phyloP scores from a whole-genome alignment of 495 filamentous ascomycete species.

The Podospora australis region DNA sequence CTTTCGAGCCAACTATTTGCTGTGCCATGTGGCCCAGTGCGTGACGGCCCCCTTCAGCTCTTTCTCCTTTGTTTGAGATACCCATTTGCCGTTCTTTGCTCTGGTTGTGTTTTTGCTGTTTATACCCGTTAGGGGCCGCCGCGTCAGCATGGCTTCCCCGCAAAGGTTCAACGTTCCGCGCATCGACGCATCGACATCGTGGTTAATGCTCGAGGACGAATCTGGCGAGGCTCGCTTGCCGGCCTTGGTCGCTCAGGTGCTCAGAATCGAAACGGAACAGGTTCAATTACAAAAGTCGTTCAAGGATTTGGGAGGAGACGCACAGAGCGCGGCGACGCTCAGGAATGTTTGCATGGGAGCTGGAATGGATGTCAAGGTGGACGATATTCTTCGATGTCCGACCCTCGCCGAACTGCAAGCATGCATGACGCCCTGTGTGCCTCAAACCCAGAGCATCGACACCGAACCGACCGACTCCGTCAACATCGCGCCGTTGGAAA shows the following conservation, averaged over 20 bases:
- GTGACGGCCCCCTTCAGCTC: conserved; percentile 10
- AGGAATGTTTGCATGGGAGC: conserved; percentile 28
- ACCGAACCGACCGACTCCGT: conserved; percentile 14
- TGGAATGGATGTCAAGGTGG: conserved; percentile 31
- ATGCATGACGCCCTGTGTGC: conserved; percentile 22
- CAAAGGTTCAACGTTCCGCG: conserved; percentile 9
- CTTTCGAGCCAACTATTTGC: conserved; percentile 15
- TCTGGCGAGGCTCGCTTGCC: conserved; percentile 27
- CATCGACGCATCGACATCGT: conserved; percentile 24
- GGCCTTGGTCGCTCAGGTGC: conserved; percentile 26
- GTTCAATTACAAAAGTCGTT: conserved; percentile 32
- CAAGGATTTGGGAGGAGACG: conserved; percentile 34
- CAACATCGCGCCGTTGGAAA: conserved; percentile 16
- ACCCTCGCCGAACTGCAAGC: conserved; percentile 36
- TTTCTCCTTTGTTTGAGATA: conserved; percentile 22
- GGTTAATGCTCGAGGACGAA: conserved; percentile 24
- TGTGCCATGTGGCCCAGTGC: conserved; percentile 24
- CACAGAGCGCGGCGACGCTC: conserved; percentile 28
- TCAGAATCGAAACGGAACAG: conserved; percentile 20
- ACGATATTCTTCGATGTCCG: conserved; percentile 36
- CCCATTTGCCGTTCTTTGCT: conserved; percentile 8
- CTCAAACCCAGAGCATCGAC: conserved; percentile 8
- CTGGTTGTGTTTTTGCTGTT: conserved; percentile 2
- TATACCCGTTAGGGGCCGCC: conserved; percentile 1
- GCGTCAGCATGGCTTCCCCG: conserved; percentile 16